Base-by-base conservation (phyloP, 495 filamentous ascomycete species). In the Hypoxylon rickii region DNA sequence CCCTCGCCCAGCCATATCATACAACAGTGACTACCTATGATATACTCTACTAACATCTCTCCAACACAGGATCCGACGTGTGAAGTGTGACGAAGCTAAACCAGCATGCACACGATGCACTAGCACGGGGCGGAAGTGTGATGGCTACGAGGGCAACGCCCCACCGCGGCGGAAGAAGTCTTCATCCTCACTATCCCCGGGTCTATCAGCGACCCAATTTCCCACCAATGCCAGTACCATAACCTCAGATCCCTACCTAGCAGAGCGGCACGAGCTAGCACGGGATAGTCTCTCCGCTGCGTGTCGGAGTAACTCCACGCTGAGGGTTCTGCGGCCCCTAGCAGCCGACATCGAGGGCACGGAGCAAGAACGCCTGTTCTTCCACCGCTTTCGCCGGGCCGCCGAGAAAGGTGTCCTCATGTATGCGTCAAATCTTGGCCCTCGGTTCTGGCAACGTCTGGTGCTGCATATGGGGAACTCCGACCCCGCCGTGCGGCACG, bases 31-130 rank as follows among this genome's bases (percentile, higher is more conserved):
- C n/a, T n/a, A n/a, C n/a, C n/a, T n/a, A n/a, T n/a, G n/a, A n/a
- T n/a, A n/a, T n/a, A n/a, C n/a, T n/a, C n/a, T n/a, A n/a, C n/a
- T n/a, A n/a, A 19, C 6, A 17, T 6, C 18, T 8, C 16, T 19
- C 1, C 15, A 36, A 43, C 31, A 8, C 21, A 63, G 59, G 17
- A 63, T 63, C 31, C 52, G 59, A 51, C 59, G 59, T 3, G 69
- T 76, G 2, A 76, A 76, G 53, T 76, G 73, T 44, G 73, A 70
- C 38, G 73, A 76, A 33, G 70, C 65, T 31, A 72, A 70, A 22
- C 73, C 73, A 0, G 68, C 65, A 18, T 76, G 73, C 44, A 51
- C 66, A 26, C 65, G 73, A 19, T 76, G 73, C 50, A 73, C 68
- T 13, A 75, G 70, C 18, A 75, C 73, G 11, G 72, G 73, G 4